Percentiles rank a stretch among this genome's conserved stretches.
Conservation (phyloP, 306 rosid genomes). For the Trifolium fragiferum region DNA sequence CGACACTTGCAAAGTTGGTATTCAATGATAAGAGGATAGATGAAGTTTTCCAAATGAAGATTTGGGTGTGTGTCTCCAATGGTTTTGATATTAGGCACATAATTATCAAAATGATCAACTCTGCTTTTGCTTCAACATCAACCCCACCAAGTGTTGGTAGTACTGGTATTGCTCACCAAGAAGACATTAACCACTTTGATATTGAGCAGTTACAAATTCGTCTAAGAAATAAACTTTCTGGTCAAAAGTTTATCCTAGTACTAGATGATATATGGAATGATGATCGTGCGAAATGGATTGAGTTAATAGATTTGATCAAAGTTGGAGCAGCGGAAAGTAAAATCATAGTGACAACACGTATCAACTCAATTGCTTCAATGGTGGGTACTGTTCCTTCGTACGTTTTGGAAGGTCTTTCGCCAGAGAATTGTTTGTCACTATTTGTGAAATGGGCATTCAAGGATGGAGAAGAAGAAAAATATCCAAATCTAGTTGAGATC, state of each 20-base stretch:
- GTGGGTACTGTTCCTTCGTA: no score
- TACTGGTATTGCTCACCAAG: neutral
- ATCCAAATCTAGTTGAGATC: no score
- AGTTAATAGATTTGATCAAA: no score
- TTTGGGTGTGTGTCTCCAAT: neutral
- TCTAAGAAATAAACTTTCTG: neutral
- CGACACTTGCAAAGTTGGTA: constrained; percentile 13
- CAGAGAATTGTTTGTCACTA: no score
- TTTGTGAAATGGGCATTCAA: no score
- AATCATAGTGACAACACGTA: no score
- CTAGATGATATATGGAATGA: constrained; percentile 2
- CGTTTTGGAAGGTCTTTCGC: no score
- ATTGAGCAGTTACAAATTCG: neutral
- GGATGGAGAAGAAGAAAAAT: no score
- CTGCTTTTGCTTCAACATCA: neutral
- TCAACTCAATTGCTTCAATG: no score
- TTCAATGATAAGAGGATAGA: neutral
- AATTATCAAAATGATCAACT: neutral
- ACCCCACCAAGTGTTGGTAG: neutral
- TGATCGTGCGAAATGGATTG: neutral
- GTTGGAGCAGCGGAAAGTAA: no score
- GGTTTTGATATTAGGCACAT: neutral
- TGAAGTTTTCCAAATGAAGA: neutral
- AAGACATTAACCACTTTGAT: neutral
- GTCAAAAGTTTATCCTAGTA: neutral